These are phyloP conservation scores for Apiotrichum siamense DNA, from an alignment of 1,284 basidiomycete species.

Conservation along the genomic window DNA sequence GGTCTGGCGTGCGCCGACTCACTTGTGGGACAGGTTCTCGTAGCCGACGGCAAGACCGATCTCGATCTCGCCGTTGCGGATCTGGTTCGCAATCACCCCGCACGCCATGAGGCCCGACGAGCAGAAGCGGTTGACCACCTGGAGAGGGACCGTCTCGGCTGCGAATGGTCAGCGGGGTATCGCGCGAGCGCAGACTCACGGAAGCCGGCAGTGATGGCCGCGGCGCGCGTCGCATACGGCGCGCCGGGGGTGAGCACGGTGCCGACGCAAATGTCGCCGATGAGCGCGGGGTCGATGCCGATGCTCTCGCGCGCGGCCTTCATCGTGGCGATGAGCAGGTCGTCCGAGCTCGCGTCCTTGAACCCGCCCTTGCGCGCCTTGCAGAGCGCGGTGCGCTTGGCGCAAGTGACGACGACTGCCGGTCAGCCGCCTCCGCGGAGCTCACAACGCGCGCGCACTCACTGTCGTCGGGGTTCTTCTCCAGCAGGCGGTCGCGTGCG, in stretches of 20 bases:
- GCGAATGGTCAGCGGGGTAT: neutral
- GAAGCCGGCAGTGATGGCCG: constrained; percentile 15
- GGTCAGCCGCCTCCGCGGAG: too few relatives aligned
- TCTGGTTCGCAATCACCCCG: constrained; percentile 73
- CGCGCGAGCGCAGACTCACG: constrained; percentile 3
- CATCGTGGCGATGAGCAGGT: constrained; percentile 20
- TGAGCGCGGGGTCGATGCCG: constrained; percentile 15
- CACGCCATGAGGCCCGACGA: constrained; percentile 76
- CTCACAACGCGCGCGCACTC: neutral
- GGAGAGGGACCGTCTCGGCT: constrained; percentile 55
- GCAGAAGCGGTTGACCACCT: constrained; percentile 92
- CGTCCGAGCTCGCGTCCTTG: constrained; percentile 21
- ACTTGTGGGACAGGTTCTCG: constrained; percentile 75
- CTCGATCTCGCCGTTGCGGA: constrained; percentile 75
- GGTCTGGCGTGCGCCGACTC: constrained; percentile 57
- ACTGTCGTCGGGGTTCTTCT: constrained; percentile 11
- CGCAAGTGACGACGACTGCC: constrained; percentile 19
- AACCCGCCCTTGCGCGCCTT: constrained; percentile 25
- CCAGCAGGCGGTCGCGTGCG: constrained; percentile 3
- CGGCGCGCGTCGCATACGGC: constrained; percentile 13
- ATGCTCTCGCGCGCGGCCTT: constrained; percentile 18
- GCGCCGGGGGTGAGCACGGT: constrained; percentile 12
- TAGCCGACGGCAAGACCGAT: constrained; percentile 91
- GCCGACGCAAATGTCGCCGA: constrained; percentile 21
- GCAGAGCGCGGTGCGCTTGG: constrained; percentile 23